A percentile compares a stretch with the other conserved stretches of the same genome.
Evolutionary conservation across 306 rosid genomes (phyloP).

Genomic region (Vigna hirtella): DNA sequence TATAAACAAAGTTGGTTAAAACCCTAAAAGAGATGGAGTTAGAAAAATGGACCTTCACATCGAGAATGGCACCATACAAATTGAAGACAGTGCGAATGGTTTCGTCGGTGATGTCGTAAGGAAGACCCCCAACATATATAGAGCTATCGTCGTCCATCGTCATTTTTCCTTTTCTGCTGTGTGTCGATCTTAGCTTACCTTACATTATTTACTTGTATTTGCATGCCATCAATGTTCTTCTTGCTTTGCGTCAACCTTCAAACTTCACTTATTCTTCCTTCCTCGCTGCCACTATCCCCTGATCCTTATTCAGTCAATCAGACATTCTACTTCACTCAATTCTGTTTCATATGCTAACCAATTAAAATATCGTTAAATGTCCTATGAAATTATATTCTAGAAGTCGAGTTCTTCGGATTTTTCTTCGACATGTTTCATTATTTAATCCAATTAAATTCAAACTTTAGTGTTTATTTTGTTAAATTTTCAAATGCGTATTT

Average conservation of each 20-base stretch:
- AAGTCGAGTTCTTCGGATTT: too few relatives aligned
- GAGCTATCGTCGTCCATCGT: conserved; percentile 92
- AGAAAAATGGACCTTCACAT: conserved; percentile 67
- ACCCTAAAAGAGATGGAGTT: conserved; percentile 23
- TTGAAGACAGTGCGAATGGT: conserved; percentile 68
- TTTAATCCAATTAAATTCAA: too few relatives aligned
- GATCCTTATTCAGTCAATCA: background rate
- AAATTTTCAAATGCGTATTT: too few relatives aligned
- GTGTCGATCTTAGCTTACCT: background rate
- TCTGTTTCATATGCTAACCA: background rate
- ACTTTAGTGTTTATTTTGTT: too few relatives aligned
- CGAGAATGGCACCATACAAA: conserved; percentile 81
- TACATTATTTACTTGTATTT: background rate
- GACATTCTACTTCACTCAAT: background rate
- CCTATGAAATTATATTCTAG: background rate
- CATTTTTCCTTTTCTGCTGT: conserved; percentile 50
- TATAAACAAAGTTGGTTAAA: conserved; percentile 1
- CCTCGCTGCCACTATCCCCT: background rate
- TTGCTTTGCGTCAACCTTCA: background rate
- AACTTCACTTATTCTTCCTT: conserved; percentile 32
- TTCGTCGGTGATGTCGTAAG: conserved; percentile 80
- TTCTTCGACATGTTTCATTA: too few relatives aligned
- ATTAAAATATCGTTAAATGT: background rate
- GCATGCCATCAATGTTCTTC: background rate
- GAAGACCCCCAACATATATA: conserved; percentile 84